phyloP scores from a whole-genome alignment of 805 yeast genomes.

The Candida pini region DNA sequence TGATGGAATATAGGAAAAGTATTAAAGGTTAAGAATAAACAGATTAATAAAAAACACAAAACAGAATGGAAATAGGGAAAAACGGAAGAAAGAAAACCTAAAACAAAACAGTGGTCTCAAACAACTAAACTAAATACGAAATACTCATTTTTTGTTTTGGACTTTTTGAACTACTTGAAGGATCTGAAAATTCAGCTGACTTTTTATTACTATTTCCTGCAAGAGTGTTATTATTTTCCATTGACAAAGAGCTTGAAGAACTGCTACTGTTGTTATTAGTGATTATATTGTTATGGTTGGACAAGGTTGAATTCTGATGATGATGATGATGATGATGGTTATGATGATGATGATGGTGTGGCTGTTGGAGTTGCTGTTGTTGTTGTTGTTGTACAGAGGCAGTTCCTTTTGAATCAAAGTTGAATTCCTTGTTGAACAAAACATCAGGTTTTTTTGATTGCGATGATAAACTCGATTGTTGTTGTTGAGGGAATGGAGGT shows the following conservation, averaged over 20 bases:
- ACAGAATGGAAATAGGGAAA: constrained; percentile 1
- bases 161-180: constrained; percentile 5
- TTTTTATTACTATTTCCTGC: not conserved
- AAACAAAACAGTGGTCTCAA: not conserved
- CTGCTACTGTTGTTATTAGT: not conserved
- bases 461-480: constrained; percentile 6
- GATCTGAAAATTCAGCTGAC: constrained; percentile 1
- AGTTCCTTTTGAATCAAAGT: constrained; percentile 8
- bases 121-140: constrained; percentile 18
- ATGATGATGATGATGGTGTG: constrained; percentile 4
- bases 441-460: constrained; percentile 8
- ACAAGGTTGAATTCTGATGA: not conserved
- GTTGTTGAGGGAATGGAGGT: constrained; percentile 2
- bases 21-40: no score
- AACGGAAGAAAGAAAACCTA: not conserved
- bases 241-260: not conserved
- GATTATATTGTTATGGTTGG: not conserved
- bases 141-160: constrained; percentile 22
- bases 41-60: not conserved
- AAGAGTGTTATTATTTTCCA: not conserved
- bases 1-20: no score
- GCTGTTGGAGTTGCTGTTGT: not conserved
- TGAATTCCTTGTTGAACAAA: constrained; percentile 26
- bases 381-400: constrained; percentile 1
- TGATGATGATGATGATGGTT: constrained; percentile 1